Conservation (phyloP, 2,329 filamentous ascomycete species). For the Metarhizium sp. region DNA sequence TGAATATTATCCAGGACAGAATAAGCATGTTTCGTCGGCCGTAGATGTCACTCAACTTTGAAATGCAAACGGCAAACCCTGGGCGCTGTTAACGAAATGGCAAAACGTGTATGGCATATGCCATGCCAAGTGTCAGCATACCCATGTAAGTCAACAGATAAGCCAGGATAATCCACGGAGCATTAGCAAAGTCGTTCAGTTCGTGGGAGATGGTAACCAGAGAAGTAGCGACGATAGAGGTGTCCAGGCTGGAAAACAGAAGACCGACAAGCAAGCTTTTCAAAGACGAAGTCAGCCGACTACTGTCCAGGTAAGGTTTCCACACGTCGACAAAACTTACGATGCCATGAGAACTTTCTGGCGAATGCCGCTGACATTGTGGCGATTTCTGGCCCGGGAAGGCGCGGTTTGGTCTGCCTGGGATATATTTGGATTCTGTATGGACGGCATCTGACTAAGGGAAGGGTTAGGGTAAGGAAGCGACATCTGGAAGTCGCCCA, state of each 20-base stretch:
- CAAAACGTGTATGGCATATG: not conserved
- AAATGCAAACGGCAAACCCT: slow-evolving; percentile 49
- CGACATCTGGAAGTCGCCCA: slow-evolving; percentile 18
- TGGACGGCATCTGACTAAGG: slow-evolving; percentile 19
- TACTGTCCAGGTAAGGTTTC: no score
- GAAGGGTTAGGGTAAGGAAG: slow-evolving; percentile 24
- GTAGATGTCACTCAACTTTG: slow-evolving; percentile 51
- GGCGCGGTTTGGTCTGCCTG: not conserved
- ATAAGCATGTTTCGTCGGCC: slow-evolving; percentile 42
- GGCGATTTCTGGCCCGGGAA: not conserved
- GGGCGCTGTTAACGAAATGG: slow-evolving; percentile 4
- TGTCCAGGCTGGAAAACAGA: slow-evolving; percentile 47
- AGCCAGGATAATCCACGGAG: slow-evolving; percentile 45
- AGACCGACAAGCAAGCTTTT: slow-evolving; percentile 40
- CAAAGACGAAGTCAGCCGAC: not conserved
- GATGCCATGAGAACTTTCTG: slow-evolving; percentile 25
- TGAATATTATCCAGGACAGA: slow-evolving; percentile 43
- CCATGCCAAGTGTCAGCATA: slow-evolving; percentile 10
- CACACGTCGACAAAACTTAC: slow-evolving; percentile 12
- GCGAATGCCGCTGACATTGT: slow-evolving; percentile 9
- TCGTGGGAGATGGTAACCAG: slow-evolving; percentile 47
- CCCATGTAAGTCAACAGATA: slow-evolving; percentile 50
- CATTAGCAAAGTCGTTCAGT: slow-evolving; percentile 39
- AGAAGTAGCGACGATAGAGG: slow-evolving; percentile 49
- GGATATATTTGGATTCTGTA: slow-evolving; percentile 4